phyloP scores from a whole-genome alignment of 805 yeast genomes.

The Sungouiella thailandica region DNA sequence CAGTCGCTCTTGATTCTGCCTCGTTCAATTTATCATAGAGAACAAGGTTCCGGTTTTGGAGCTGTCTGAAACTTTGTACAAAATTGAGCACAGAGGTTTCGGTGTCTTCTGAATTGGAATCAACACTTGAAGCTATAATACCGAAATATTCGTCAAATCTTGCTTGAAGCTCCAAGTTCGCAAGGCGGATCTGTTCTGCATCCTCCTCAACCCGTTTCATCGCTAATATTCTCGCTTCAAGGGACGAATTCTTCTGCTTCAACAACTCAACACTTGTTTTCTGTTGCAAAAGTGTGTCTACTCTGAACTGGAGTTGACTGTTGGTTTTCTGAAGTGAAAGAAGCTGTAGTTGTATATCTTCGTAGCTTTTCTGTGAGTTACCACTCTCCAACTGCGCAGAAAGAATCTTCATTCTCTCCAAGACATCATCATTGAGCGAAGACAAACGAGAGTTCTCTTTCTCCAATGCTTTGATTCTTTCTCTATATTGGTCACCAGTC shows the following conservation, averaged over 20 bases:
- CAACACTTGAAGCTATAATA: conserved; percentile 30
- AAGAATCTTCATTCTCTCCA: conserved; percentile 23
- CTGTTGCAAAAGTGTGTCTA: conserved; percentile 45
- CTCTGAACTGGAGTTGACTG: conserved; percentile 48
- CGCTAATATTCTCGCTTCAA: conserved; percentile 33
- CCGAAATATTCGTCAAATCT: conserved; percentile 45
- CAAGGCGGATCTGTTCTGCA: conserved; percentile 45
- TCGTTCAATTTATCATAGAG: conserved; percentile 34
- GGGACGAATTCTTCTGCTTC: conserved; percentile 47
- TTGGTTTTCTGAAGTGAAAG: conserved; percentile 39
- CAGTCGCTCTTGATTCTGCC: conserved; percentile 15
- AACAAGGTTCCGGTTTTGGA: conserved; percentile 26
- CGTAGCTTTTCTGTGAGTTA: conserved; percentile 21
- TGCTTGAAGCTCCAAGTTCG: conserved; percentile 43
- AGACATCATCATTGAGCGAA: conserved; percentile 26
- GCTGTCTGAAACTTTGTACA: conserved; percentile 32
- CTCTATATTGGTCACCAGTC: conserved; percentile 34
- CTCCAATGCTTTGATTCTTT: conserved; percentile 28
- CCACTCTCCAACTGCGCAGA: conserved; percentile 8
- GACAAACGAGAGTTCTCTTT: conserved; percentile 23
- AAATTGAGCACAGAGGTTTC: conserved; percentile 11
- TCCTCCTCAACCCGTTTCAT: conserved; percentile 42
- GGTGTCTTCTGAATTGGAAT: conserved; percentile 3
- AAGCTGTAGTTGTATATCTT: conserved; percentile 17
- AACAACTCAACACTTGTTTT: conserved; percentile 47